These are phyloP conservation scores for Chlamydomonas reinhardtii DNA, from an alignment of 163 green algal species.

Conservation along the genomic window DNA sequence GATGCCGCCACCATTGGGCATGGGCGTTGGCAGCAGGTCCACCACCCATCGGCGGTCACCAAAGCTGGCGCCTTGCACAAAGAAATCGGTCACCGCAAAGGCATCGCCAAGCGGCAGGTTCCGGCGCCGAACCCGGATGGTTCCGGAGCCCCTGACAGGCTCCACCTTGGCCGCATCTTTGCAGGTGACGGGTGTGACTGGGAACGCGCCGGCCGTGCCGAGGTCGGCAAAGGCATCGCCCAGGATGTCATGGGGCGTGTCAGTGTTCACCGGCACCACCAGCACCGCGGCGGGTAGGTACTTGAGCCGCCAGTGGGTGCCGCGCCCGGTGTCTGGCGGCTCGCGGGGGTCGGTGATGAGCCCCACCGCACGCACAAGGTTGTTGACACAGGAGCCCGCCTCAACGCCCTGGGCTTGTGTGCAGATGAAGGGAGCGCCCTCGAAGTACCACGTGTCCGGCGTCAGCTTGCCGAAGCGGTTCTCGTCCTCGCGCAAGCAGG, in stretches of 20 bases:
- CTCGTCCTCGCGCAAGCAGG: neutral
- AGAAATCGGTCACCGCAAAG: neutral
- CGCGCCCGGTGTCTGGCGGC: neutral
- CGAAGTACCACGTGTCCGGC: neutral
- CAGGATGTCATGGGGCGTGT: neutral
- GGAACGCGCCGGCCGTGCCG: neutral
- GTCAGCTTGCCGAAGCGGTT: neutral
- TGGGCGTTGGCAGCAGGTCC: neutral
- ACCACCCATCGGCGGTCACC: neutral
- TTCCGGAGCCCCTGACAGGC: too few species aligned
- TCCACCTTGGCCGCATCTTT: too few species aligned
- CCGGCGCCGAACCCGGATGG: neutral
- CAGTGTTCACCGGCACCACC: neutral
- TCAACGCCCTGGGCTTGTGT: neutral
- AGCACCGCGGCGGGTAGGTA: neutral
- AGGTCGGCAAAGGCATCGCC: too few species aligned
- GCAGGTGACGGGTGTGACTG: neutral
- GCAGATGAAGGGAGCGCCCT: neutral
- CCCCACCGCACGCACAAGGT: neutral
- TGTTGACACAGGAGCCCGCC: conserved; percentile 7
- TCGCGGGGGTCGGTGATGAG: neutral
- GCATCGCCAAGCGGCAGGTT: neutral
- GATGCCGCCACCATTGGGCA: neutral
- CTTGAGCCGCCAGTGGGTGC: neutral
- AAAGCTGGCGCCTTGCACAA: neutral